Evolutionary conservation across 2,329 filamentous ascomycete genomes (phyloP), one percentile per base, ranked within the genome.

Genomic region (Mollisia scopiformis): DNA sequence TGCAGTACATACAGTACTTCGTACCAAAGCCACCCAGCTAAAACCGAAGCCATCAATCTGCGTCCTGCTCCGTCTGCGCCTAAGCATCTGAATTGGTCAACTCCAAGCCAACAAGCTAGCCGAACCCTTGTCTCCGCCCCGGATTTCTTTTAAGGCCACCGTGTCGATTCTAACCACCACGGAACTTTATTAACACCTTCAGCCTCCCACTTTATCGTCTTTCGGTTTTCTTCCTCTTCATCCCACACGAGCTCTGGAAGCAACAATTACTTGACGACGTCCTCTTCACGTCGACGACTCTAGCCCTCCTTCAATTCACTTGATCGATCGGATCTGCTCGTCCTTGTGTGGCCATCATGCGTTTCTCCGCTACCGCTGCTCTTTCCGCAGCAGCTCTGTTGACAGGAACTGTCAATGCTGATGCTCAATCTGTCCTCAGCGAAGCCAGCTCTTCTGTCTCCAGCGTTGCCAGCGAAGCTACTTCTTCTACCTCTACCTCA

Each of bases 341-440:
- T 41, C 39, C 53, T 49, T 65, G 67, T 67, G 68, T 46, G 54
- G 66, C 73, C 83, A 88, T 74, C 75, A 96, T 96, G 92, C 92
- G 90, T 87, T 87, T 96, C 79, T 89, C 90, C 80, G 82, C 90
- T 76, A 86, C 90, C 74, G 85, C 92, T 72, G 89, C 89, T 69
- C 86, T 90, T 69, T 85, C 90, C 74, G 89, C 91, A 75, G 90
- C 91, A 73, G 87, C 90, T 72, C 78, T 92, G 69, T 78, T 90
- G 74, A 89, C 88, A 68, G 85, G 88, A 76, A 86, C 87, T 69
- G 88, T 88, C 73, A 84, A 87, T 68, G 86, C 88, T 66, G 87
- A 90, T 67, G 80, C 83, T 61, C 85, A 89, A 74, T 83, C 84
- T 71, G 75, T 78, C 58, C 71, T 82, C 65, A 79, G 76, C 66